Base-by-base conservation (phyloP, 805 yeast genomes). In the Diddensiella caesifluorescens region DNA sequence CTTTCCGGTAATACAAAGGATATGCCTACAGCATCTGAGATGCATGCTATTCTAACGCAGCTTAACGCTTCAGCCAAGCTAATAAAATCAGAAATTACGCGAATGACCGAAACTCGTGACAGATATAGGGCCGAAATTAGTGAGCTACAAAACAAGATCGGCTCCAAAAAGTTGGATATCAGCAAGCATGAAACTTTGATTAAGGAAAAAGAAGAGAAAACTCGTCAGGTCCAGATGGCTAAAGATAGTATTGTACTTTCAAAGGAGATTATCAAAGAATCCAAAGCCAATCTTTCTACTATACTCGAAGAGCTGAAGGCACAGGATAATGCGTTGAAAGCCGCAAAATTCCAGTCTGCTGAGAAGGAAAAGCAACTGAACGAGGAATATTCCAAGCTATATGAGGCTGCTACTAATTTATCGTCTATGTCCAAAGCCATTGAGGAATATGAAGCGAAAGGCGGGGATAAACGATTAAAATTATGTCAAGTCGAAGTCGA, bases 161-260 rank as follows among this genome's bases (percentile, higher is more conserved):
- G 77, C 44, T 84, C 79, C 50, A 68, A 71, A 40, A 67, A 68
- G 50, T 57, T 81, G 33, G 51, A 55, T 2, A 71, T 83, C 20
- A 74, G 76, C 49, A 69, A 72, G 33, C 56, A 77, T 42, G 83
- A 80, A 52, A 67, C 64, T 35, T 61, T 76, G 4, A 61, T 76
- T 22, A 56, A 69, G 35, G 82, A 78, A 43, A 64, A 70, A 26
- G 62, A 62, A 16, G 59, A 41, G 35, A 45, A n/a, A 39, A 49
- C 35, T 62, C 53, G 31, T 28, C 38, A 34, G 39, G 38, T 49
- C 2, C 40, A 22, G 4, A 37, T 32, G 4, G 35, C 42, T 3
- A 36, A 39, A 19, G 38, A 34, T 2, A 27, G 39, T 18, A 38
- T 45, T 16, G 22, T 16, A 4, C 22, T 18, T 2, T 43, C 38